Percentiles rank a stretch among this genome's conserved stretches.
Conservation (phyloP, 2,329 filamentous ascomycete genomes). For the Neonectria hederae region DNA sequence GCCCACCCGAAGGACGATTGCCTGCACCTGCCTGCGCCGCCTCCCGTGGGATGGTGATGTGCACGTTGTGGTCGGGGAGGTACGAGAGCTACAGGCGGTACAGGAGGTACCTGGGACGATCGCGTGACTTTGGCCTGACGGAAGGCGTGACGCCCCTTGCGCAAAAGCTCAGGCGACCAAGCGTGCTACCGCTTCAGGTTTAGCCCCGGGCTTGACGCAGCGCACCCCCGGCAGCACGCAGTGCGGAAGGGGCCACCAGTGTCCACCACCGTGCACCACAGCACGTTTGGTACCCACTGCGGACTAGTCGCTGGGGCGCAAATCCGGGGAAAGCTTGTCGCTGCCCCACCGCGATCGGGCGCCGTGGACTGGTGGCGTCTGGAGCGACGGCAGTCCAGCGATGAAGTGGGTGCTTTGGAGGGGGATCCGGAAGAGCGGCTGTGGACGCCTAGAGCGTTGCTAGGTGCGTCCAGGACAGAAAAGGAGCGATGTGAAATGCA, state of each 20-base stretch:
- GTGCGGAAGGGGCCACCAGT: conserved; percentile 14
- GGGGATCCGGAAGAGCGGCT: conserved; percentile 22
- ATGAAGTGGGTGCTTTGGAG: conserved; percentile 28
- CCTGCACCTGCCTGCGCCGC: conserved; percentile 31
- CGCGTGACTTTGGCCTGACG: conserved; percentile 46
- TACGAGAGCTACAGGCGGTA: conserved; percentile 18
- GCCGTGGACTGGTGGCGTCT: conserved; percentile 31
- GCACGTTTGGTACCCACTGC: conserved; percentile 36
- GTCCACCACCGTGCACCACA: conserved; percentile 5
- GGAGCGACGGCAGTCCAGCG: conserved; percentile 32
- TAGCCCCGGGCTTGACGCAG: conserved; percentile 33
- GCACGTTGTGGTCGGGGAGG: conserved; percentile 11
- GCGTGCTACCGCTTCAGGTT: conserved; percentile 34
- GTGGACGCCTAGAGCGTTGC: conserved; percentile 5
- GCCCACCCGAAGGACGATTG: conserved; percentile 32
- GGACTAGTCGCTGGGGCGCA: conserved; percentile 35
- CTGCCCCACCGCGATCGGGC: conserved; percentile 41
- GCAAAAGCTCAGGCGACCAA: conserved; percentile 41
- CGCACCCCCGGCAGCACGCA: conserved; percentile 5
- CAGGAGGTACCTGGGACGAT: conserved; percentile 34
- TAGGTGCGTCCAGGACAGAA: conserved; percentile 1
- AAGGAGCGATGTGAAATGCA: conserved; percentile 1
- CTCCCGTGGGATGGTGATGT: conserved; percentile 24
- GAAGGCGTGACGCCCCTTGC: conserved; percentile 43
- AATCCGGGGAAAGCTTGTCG: conserved; percentile 50